Conservation (phyloP, 2,329 filamentous ascomycete species). For the Aspergillus sojae region DNA sequence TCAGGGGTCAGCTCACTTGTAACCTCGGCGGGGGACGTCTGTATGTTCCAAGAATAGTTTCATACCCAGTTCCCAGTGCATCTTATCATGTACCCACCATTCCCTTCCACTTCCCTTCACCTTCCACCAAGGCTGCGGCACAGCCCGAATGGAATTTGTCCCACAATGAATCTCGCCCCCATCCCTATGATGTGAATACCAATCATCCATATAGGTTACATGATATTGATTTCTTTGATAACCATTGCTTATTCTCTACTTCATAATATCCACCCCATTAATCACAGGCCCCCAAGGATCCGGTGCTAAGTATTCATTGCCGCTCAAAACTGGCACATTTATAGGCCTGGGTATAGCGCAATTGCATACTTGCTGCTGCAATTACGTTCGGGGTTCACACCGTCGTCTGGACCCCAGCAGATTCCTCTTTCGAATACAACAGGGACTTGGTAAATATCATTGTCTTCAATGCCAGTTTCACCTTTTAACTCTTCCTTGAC, state of each 20-base stretch:
- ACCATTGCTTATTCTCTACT: constrained; percentile 7
- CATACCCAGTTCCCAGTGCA: too few species aligned
- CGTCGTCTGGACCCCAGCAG: neutral
- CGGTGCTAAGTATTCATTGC: constrained; percentile 16
- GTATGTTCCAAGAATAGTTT: neutral
- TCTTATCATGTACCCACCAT: too few species aligned
- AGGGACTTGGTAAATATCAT: neutral
- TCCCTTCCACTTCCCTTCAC: too few species aligned
- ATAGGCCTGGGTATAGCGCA: constrained; percentile 7
- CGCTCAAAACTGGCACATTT: constrained; percentile 17
- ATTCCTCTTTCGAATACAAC: neutral
- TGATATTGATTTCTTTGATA: constrained; percentile 19
- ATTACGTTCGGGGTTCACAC: neutral
- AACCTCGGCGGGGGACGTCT: neutral
- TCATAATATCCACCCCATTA: constrained; percentile 22
- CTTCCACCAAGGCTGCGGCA: constrained; percentile 12
- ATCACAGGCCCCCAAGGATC: constrained; percentile 26
- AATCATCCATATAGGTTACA: constrained; percentile 24
- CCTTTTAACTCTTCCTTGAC: neutral
- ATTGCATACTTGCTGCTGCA: neutral
- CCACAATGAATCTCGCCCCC: constrained; percentile 28
- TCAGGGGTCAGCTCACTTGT: neutral
- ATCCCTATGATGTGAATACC: constrained; percentile 23
- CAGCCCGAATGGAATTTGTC: constrained; percentile 20
- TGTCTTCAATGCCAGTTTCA: neutral